These are phyloP conservation scores for Symbiodinium natans DNA, from an alignment of 73 alveolate genomes.

Conservation along the genomic window DNA sequence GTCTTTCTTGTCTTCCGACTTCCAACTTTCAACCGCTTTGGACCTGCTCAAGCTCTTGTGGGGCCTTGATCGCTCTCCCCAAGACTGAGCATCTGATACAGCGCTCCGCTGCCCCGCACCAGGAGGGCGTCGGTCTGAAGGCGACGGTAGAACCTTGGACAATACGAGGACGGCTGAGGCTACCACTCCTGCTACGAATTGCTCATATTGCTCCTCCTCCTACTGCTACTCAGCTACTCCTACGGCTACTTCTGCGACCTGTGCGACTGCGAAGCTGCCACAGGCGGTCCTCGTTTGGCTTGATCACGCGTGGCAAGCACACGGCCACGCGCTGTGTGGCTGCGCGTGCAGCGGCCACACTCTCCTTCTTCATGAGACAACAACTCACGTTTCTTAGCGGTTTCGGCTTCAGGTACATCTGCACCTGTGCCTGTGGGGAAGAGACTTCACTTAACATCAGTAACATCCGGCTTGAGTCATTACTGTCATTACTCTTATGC, in stretches of 20 bases:
- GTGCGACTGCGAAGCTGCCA: constrained; percentile 33
- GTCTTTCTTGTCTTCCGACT: too few species aligned
- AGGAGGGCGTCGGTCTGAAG: constrained; percentile 59
- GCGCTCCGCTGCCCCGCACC: constrained; percentile 84
- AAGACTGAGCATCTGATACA: constrained; percentile 30
- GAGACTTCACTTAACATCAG: too few species aligned
- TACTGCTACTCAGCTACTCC: too few species aligned
- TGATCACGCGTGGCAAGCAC: constrained; percentile 80
- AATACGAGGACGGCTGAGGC: not conserved
- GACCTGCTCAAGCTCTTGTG: too few species aligned
- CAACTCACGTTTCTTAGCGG: too few species aligned
- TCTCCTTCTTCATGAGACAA: not conserved
- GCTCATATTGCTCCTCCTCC: too few species aligned
- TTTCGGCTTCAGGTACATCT: too few species aligned
- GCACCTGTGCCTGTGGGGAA: too few species aligned
- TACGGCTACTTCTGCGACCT: too few species aligned
- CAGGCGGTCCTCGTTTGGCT: constrained; percentile 92
- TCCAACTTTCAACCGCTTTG: too few species aligned
- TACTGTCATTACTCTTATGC: too few species aligned
- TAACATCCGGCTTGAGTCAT: too few species aligned
- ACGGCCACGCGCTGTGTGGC: constrained; percentile 26
- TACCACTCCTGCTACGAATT: not conserved
- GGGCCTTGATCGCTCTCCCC: not conserved
- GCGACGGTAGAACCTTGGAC: constrained; percentile 72
- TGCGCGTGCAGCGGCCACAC: not conserved